Percentiles rank a stretch among this genome's conserved stretches.
These are phyloP conservation scores for Moesziomyces globuligerus DNA, from an alignment of 1,284 basidiomycete genomes.

Conservation along the genomic window DNA sequence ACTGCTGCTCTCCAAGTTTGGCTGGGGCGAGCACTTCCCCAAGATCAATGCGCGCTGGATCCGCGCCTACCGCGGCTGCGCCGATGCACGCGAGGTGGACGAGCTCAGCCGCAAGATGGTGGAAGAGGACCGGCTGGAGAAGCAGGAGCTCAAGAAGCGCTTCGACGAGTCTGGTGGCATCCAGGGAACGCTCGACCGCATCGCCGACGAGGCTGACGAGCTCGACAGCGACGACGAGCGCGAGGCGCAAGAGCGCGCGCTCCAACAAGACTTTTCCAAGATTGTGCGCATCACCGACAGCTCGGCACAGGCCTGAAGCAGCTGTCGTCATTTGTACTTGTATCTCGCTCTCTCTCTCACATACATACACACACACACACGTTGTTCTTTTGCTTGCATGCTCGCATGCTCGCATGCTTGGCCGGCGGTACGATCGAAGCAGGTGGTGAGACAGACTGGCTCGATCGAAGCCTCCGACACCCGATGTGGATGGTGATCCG, in stretches of 20 bases:
- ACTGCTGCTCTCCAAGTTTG: slow-evolving; percentile 58
- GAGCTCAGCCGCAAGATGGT: slow-evolving; percentile 50
- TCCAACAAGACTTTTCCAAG: slow-evolving; percentile 47
- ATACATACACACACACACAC: too few species aligned
- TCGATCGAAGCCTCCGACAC: too few species aligned
- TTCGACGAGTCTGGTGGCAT: slow-evolving; percentile 44
- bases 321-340: too few species aligned
- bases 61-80: slow-evolving; percentile 46
- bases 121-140: slow-evolving; percentile 46
- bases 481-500: too few species aligned
- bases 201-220: slow-evolving; percentile 32
- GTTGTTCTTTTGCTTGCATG: too few species aligned
- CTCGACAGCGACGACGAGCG: slow-evolving; percentile 26
- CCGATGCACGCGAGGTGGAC: slow-evolving; percentile 41
- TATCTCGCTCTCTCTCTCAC: too few species aligned
- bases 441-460: too few species aligned
- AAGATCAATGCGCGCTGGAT: slow-evolving; percentile 56
- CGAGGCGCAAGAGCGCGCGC: slow-evolving; percentile 27
- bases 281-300: slow-evolving; percentile 50
- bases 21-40: slow-evolving; percentile 61
- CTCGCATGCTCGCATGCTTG: too few species aligned
- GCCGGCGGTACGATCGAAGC: too few species aligned
- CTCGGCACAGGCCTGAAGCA: slow-evolving; percentile 7
- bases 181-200: slow-evolving; percentile 44
- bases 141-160: slow-evolving; percentile 40